Conservation (phyloP, 192 early-diverging fungal species). For the Backusella liffmaniae region DNA sequence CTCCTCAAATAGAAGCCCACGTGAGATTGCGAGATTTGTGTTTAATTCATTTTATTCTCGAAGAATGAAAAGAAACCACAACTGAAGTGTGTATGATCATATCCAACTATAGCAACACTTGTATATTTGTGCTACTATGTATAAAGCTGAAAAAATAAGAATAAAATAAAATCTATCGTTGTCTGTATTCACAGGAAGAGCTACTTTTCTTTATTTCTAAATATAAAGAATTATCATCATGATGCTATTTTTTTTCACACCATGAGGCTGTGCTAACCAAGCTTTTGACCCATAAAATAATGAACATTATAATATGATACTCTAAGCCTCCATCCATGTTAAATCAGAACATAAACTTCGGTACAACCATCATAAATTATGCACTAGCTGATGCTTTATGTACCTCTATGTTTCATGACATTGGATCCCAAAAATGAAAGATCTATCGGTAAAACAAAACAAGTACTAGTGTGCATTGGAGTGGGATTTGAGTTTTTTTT, state of each 20-base stretch:
- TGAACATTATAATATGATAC: background rate
- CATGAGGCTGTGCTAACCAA: background rate
- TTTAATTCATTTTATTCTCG: background rate
- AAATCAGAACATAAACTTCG: background rate
- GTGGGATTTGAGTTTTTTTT: background rate
- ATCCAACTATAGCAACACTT: background rate
- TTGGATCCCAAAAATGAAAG: no score
- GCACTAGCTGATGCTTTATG: background rate
- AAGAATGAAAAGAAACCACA: background rate
- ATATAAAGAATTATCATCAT: no score
- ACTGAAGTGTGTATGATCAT: background rate
- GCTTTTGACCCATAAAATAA: background rate
- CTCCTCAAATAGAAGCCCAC: background rate
- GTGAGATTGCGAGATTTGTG: background rate
- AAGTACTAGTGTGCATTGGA: no score
- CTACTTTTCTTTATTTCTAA: background rate
- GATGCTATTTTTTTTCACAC: background rate
- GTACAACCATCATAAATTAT: background rate
- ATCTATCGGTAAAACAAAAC: background rate
- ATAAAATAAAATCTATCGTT: background rate
- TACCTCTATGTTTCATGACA: no score
- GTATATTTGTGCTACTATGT: background rate
- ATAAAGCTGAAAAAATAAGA: background rate
- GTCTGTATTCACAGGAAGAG: background rate
- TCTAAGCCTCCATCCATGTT: background rate